Evolutionary conservation across 345 rosid species (phyloP).

Genomic region (Eucalyptus coolabah): DNA sequence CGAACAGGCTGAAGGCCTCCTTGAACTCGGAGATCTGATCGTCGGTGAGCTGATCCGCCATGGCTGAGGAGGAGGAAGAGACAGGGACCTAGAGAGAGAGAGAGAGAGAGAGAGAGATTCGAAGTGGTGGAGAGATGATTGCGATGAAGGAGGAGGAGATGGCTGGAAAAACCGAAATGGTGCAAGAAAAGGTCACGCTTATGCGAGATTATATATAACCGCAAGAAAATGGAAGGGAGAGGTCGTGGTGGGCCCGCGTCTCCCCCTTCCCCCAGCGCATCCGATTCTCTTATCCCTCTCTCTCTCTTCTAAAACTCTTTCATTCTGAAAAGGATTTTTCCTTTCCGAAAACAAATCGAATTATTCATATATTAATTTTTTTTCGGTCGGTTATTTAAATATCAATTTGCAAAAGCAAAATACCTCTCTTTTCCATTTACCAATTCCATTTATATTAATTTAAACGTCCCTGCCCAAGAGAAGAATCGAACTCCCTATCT

Average conservation of each 20-base stretch:
- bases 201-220: not conserved
- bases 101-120: not conserved
- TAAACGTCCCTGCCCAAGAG: too few relatives aligned
- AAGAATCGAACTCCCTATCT: too few relatives aligned
- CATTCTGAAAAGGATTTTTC: not conserved
- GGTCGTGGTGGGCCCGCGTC: not conserved
- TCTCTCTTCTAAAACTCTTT: not conserved
- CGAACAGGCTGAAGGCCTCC: conserved; percentile 18
- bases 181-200: not conserved
- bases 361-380: not conserved
- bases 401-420: not conserved
- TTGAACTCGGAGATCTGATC: conserved; percentile 20
- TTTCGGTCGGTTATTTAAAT: not conserved
- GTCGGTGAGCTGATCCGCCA: conserved; percentile 15
- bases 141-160: not conserved
- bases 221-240: not conserved
- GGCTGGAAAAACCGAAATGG: not conserved
- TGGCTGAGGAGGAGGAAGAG: not conserved
- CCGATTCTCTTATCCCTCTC: not conserved
- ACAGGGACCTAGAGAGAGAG: not conserved
- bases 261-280: not conserved
- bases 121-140: not conserved
- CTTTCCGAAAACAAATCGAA: not conserved
- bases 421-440: not conserved
- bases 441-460: not conserved